A percentile compares a stretch with the other conserved stretches of the same genome.
Conservation (phyloP, 176 grass and related monocot species). For the Carex cristatella region DNA sequence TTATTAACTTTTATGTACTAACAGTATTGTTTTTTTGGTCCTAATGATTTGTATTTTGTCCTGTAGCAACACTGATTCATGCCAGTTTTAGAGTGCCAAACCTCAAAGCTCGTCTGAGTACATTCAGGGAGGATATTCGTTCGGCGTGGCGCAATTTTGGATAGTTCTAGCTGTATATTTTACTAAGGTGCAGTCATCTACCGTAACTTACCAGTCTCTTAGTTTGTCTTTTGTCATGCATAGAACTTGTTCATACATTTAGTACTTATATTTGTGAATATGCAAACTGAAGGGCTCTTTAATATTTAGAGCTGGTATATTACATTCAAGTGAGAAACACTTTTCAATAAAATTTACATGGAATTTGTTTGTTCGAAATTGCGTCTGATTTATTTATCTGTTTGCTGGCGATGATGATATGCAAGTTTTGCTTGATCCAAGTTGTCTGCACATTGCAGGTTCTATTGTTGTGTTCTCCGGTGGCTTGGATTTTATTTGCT, state of each 20-base stretch:
- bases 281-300: neutral
- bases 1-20: conserved; percentile 16
- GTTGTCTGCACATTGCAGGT: neutral
- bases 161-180: conserved; percentile 48
- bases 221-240: neutral
- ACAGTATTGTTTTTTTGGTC: neutral
- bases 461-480: neutral
- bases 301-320: neutral
- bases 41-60: conserved; percentile 13
- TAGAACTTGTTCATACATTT: neutral
- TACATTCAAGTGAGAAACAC: neutral
- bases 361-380: neutral
- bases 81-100: conserved; percentile 97
- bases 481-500: neutral
- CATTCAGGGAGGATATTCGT: conserved; percentile 98
- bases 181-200: neutral
- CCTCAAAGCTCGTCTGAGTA: conserved; percentile 92
- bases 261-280: neutral
- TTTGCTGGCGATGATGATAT: neutral
- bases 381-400: neutral
- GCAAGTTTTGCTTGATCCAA: neutral
- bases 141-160: conserved; percentile 92
- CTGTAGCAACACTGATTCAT: conserved; percentile 73
- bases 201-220: neutral
- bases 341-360: neutral